Conservation (phyloP, 2,329 filamentous ascomycete genomes). For the Celoporthe dispersa region DNA sequence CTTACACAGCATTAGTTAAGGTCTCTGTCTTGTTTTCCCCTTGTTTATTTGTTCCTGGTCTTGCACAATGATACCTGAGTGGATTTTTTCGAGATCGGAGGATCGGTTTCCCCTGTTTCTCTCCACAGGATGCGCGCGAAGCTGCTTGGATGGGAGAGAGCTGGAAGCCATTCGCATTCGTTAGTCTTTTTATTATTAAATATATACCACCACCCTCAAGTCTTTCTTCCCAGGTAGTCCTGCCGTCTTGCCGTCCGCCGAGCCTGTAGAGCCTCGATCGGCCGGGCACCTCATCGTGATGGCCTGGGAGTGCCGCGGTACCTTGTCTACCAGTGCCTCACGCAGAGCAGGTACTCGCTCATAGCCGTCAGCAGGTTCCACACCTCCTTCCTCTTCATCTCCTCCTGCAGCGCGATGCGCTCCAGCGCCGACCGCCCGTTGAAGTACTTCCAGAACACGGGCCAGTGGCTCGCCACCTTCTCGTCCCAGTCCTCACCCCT, state of each 20-base stretch:
- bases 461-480: conserved; percentile 70
- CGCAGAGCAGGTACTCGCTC: conserved; percentile 69
- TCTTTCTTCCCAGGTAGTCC: background rate
- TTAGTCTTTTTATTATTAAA: conserved; percentile 3
- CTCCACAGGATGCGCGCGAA: background rate
- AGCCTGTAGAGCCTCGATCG: too few relatives aligned
- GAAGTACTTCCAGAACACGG: conserved; percentile 79
- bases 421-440: conserved; percentile 86
- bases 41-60: background rate
- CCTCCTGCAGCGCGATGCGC: conserved; percentile 82
- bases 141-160: background rate
- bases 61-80: conserved; percentile 31
- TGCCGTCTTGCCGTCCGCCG: background rate
- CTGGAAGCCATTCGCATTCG: background rate
- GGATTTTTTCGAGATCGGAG: conserved; percentile 10
- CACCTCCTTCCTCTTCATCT: conserved; percentile 82
- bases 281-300: too few relatives aligned
- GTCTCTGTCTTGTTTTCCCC: conserved; percentile 1
- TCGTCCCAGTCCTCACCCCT: conserved; percentile 45
- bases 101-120: background rate
- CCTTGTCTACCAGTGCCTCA: conserved; percentile 73
- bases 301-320: too few relatives aligned
- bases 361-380: conserved; percentile 69
- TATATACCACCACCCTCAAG: background rate
- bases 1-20: conserved; percentile 18